phyloP scores from a whole-genome alignment of 805 yeast species.

The Wickerhamomyces hampshirensis region DNA sequence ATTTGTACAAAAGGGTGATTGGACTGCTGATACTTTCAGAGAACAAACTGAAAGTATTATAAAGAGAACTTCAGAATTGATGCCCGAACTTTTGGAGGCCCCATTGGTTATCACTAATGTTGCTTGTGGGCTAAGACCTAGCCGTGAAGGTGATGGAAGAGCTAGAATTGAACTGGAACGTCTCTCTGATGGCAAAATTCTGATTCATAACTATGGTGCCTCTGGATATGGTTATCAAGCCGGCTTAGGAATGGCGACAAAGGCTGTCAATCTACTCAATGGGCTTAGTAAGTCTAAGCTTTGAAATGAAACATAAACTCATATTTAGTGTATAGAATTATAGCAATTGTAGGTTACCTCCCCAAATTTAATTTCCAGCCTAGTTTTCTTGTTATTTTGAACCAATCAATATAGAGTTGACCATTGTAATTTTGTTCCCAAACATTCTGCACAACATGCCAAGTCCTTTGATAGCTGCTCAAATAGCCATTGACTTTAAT shows the following conservation, averaged over 20 bases:
- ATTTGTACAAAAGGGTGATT: conserved; percentile 56
- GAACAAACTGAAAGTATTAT: conserved; percentile 59
- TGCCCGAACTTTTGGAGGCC: conserved; percentile 43
- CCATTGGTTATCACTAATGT: conserved; percentile 53
- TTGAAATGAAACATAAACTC: too few species aligned
- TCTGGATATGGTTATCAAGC: conserved; percentile 65
- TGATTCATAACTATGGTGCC: conserved; percentile 73
- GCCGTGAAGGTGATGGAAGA: conserved; percentile 74
- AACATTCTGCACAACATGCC: conserved; percentile 32
- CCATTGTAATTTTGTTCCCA: conserved; percentile 35
- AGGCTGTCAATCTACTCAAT: conserved; percentile 34
- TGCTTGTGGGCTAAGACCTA: conserved; percentile 74
- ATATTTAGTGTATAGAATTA: too few species aligned
- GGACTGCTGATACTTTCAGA: conserved; percentile 55
- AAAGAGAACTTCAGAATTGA: conserved; percentile 46
- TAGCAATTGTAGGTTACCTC: too few species aligned
- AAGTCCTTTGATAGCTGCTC: conserved; percentile 29
- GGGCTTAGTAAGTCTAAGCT: too few species aligned
- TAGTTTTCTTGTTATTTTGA: conserved; percentile 32
- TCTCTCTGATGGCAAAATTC: conserved; percentile 34
- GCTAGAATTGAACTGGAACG: conserved; percentile 58
- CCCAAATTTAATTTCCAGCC: conserved; percentile 35
- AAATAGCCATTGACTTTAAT: conserved; percentile 29
- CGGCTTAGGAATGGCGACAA: conserved; percentile 54
- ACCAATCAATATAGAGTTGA: conserved; percentile 37